Percentiles rank a stretch among this genome's conserved stretches.
Conservation (phyloP, 805 yeast species). For the Yarrowia deformans region DNA sequence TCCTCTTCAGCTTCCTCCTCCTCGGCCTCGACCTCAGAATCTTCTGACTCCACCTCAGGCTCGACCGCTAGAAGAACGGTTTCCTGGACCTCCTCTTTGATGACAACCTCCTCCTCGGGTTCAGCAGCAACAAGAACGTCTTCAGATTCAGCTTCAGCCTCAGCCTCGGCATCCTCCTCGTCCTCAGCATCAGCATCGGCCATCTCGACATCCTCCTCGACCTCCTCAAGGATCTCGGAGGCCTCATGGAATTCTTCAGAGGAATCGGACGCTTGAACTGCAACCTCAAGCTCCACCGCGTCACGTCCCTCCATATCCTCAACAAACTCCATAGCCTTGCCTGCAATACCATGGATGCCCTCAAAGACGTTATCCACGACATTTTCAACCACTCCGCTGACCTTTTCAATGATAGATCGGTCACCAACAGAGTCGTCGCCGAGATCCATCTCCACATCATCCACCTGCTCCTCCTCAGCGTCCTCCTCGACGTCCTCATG, state of each 20-base stretch:
- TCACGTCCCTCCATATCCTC: background rate
- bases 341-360: background rate
- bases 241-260: constrained; percentile 6
- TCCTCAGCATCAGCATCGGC: background rate
- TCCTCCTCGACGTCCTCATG: constrained; percentile 8
- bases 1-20: background rate
- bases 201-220: background rate
- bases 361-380: constrained; percentile 7
- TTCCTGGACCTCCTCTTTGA: background rate
- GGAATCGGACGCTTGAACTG: background rate
- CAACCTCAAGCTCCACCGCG: too few relatives aligned
- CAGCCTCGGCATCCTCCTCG: constrained; percentile 2
- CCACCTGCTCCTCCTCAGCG: background rate
- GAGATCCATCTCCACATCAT: background rate
- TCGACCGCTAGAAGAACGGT: too few relatives aligned
- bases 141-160: too few relatives aligned
- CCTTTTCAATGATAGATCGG: background rate
- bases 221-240: background rate
- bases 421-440: background rate
- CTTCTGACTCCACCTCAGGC: background rate
- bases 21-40: background rate
- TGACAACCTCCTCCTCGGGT: constrained; percentile 2
- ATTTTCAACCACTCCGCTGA: background rate
- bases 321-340: background rate
- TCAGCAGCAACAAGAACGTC: too few relatives aligned